A percentile compares a stretch with the other conserved stretches of the same genome.
Conservation (phyloP, 2,329 filamentous ascomycete species). For the Emergomyces orientalis region DNA sequence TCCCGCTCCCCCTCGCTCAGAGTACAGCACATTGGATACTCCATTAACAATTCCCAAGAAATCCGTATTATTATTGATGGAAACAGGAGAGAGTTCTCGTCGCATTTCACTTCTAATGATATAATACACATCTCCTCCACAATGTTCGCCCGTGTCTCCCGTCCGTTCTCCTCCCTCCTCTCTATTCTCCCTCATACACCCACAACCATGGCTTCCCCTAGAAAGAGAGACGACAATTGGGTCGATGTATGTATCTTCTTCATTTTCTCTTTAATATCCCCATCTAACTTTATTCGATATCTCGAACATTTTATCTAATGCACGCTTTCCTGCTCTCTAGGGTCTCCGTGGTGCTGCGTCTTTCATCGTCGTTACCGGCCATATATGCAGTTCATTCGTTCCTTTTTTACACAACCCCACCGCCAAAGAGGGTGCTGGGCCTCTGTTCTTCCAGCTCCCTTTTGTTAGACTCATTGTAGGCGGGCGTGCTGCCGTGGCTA, state of each 20-base stretch:
- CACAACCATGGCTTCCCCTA: conserved; percentile 9
- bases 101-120: not conserved
- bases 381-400: conserved; percentile 35
- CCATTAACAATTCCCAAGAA: not conserved
- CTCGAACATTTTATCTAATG: not conserved
- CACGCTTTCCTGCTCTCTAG: conserved; percentile 18
- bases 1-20: too few relatives aligned
- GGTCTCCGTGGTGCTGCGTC: conserved; percentile 36
- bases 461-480: conserved; percentile 21
- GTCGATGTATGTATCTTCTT: conserved; percentile 17
- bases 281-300: not conserved
- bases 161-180: not conserved
- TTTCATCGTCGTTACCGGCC: conserved; percentile 36
- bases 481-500: conserved; percentile 21
- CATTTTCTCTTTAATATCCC: not conserved
- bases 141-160: not conserved
- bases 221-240: conserved; percentile 20
- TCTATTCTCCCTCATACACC: not conserved
- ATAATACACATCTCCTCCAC: not conserved
- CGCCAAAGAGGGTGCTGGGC: conserved; percentile 14
- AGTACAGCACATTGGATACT: not conserved
- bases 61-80: not conserved
- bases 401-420: conserved; percentile 33
- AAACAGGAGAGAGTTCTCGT: not conserved
- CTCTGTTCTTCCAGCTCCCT: conserved; percentile 21